A percentile compares a stretch with the other conserved stretches of the same genome.
Evolutionary conservation across 495 filamentous ascomycete genomes (phyloP).

Genomic region (Cetradonia linearis): DNA sequence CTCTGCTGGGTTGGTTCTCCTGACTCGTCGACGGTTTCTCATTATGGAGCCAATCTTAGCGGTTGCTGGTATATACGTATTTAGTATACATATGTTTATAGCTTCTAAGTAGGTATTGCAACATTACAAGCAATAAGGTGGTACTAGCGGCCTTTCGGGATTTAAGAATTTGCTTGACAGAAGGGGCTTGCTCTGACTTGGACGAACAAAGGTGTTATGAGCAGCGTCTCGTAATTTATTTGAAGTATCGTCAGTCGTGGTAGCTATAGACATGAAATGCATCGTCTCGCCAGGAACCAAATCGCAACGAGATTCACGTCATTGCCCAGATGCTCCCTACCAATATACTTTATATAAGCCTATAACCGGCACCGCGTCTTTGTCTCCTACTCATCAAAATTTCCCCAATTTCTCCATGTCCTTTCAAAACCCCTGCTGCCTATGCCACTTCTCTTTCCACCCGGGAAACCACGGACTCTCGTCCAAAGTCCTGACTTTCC

Average conservation of each 20-base stretch:
- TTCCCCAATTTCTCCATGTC: not conserved
- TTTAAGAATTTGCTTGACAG: too few relatives aligned
- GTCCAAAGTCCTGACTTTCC: slow-evolving; percentile 67
- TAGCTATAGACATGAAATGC: not conserved
- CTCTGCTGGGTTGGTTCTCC: too few relatives aligned
- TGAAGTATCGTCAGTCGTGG: not conserved
- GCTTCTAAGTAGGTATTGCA: too few relatives aligned
- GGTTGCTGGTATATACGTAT: too few relatives aligned
- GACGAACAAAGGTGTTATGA: not conserved
- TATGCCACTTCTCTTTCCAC: slow-evolving; percentile 78
- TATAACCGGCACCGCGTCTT: not conserved
- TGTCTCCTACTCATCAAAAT: not conserved
- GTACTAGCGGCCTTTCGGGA: too few relatives aligned
- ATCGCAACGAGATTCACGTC: not conserved
- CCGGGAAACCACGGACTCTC: slow-evolving; percentile 74
- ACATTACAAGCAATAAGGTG: too few relatives aligned
- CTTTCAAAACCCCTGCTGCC: slow-evolving; percentile 57
- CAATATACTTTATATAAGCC: not conserved
- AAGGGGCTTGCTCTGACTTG: too few relatives aligned
- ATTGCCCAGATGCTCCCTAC: not conserved
- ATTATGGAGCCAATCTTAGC: too few relatives aligned
- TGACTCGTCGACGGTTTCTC: too few relatives aligned
- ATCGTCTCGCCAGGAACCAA: not conserved
- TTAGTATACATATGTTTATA: too few relatives aligned
- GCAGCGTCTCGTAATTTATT: not conserved